Evolutionary conservation across 2,329 filamentous ascomycete species (phyloP), one percentile per base, ranked within the genome.

Genomic region (Aspergillus niger): DNA sequence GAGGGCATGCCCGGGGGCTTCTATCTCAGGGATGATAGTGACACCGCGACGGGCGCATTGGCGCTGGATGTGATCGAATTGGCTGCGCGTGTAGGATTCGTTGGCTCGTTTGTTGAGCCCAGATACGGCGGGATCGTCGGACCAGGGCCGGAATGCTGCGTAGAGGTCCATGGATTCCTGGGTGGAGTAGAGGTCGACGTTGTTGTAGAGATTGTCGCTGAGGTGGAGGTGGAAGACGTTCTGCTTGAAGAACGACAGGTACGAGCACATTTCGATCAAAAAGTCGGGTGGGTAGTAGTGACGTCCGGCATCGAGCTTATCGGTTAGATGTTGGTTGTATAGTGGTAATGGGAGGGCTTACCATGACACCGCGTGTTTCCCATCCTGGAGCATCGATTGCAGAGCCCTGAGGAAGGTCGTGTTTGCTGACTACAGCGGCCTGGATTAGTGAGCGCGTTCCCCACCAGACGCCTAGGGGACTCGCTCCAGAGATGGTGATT

Each of bases 161-260:
- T 85, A 85, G 2, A 84, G 71, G 13, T 78, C 70, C 47, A 82
- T 67, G 5, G 77, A 79, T 3, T 73, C 75, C 54, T 83, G 77
- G 15, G 70, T 69, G 1, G 76, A 76, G 61, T 85, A 84, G 5
- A 77, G 70, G 13, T 77, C 67, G 3, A 77, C 72, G 57, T 60
- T 60, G 47, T 60, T 60, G 67, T 80, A 80, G 3, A 84, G 72
- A 63, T 85, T 85, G 65, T 86, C 84, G 61, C 80, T 83, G 2
- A 86, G 74, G 65, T 86, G 84, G 3, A 85, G 58, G 50, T 86
- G 84, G 57, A 86, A 81, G 0, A 77, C 79, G 64, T 85, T 86
- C 61, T 85, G 82, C 66, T 86, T 86, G 74, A 83, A 86, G 69
- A 82, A 85, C 51, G 82, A 85, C 65, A 85, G 79, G 67, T 85